These are phyloP conservation scores for Nakazawaea molendinolei DNA, from an alignment of 805 yeast genomes.

Conservation along the genomic window DNA sequence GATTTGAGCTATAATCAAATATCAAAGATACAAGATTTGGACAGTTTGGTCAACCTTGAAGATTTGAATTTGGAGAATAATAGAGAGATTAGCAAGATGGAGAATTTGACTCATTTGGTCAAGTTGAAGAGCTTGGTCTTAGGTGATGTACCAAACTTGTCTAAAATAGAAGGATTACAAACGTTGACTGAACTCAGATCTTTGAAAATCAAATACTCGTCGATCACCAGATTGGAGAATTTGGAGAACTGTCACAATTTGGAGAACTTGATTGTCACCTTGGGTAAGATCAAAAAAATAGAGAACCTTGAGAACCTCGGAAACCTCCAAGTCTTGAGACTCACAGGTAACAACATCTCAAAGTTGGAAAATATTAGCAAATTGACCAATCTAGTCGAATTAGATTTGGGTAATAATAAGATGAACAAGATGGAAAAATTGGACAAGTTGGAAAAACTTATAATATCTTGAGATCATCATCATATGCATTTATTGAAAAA, in stretches of 20 bases:
- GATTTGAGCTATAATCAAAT: constrained; percentile 79
- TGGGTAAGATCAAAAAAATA: constrained; percentile 69
- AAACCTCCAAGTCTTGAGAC: constrained; percentile 76
- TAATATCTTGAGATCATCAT: constrained; percentile 3
- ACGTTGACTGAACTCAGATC: constrained; percentile 50
- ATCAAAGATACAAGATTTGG: constrained; percentile 52
- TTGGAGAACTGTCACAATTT: constrained; percentile 53
- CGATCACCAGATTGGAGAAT: constrained; percentile 59
- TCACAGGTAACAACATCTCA: constrained; percentile 76
- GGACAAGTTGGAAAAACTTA: constrained; percentile 55
- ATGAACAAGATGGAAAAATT: constrained; percentile 59
- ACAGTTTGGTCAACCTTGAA: constrained; percentile 51
- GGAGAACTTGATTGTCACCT: constrained; percentile 77
- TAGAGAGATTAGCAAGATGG: constrained; percentile 65
- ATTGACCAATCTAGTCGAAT: constrained; percentile 54
- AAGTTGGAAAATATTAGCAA: constrained; percentile 73
- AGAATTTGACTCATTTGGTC: constrained; percentile 4
- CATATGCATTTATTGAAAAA: not conserved
- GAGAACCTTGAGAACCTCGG: constrained; percentile 73
- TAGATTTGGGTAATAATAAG: constrained; percentile 78
- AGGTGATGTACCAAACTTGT: constrained; percentile 24
- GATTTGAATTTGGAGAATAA: constrained; percentile 91
- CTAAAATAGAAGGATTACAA: constrained; percentile 54
- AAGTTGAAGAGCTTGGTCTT: constrained; percentile 6
- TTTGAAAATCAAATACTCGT: constrained; percentile 63